These are phyloP conservation scores for Trichoderma virens DNA, from an alignment of 495 filamentous ascomycete genomes.

Conservation along the genomic window DNA sequence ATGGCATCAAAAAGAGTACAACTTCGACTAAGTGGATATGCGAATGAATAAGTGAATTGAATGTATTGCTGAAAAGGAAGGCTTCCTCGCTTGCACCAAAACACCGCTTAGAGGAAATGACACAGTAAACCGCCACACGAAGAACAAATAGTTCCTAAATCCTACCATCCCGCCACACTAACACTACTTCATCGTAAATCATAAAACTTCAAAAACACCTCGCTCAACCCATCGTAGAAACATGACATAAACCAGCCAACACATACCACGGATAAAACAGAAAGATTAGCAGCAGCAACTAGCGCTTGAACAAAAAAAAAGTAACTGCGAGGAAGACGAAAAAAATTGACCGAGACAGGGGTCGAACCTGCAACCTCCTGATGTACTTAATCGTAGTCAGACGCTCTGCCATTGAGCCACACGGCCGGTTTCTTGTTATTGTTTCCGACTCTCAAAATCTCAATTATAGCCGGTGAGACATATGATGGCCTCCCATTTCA, in stretches of 20 bases:
- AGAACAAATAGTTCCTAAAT: too few species aligned
- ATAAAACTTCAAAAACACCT: not conserved
- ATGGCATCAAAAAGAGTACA: not conserved
- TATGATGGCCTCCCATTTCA: not conserved
- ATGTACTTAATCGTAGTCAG: constrained; percentile 9
- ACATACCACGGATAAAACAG: not conserved
- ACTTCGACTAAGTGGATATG: too few species aligned
- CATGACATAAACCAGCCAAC: not conserved
- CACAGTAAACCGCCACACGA: too few species aligned
- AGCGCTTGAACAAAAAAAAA: not conserved
- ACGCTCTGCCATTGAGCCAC: constrained; percentile 9
- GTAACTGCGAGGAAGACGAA: not conserved
- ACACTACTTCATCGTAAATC: too few species aligned
- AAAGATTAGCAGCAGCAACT: not conserved
- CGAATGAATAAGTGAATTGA: too few species aligned
- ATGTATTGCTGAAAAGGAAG: too few species aligned
- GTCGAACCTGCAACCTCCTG: constrained; percentile 9
- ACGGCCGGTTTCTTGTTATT: constrained; percentile 1
- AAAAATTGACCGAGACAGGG: constrained; percentile 9
- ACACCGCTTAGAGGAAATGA: too few species aligned
- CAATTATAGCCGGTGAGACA: not conserved
- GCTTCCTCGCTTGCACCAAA: too few species aligned
- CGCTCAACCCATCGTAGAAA: not conserved
- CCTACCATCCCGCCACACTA: too few species aligned
- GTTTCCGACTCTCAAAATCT: not conserved